Percentiles rank a stretch among this genome's conserved stretches.
phyloP scores from a whole-genome alignment of 306 rosid species.

The Vigna angularis region DNA sequence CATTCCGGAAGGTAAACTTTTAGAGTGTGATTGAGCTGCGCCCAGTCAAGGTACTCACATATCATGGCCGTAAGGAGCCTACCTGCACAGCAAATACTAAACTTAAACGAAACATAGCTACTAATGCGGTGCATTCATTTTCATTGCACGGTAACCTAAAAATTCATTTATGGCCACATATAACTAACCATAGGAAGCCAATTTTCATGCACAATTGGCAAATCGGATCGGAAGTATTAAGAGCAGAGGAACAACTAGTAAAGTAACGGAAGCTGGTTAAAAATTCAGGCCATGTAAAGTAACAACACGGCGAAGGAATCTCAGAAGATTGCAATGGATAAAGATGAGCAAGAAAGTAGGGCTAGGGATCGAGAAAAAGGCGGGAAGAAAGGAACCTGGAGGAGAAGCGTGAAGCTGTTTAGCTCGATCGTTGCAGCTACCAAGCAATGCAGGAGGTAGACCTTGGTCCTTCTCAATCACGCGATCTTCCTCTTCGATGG shows the following conservation, averaged over 20 bases:
- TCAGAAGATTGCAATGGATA: background rate
- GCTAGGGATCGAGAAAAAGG: conserved; percentile 3
- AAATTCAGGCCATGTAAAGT: background rate
- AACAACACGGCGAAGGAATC: background rate
- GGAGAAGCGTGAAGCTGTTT: conserved; percentile 98
- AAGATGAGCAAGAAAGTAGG: background rate
- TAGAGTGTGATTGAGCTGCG: conserved; percentile 88
- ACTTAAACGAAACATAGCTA: background rate
- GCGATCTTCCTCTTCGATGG: conserved; percentile 97
- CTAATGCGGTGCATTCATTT: background rate
- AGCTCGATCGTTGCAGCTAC: conserved; percentile 98
- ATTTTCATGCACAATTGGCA: background rate
- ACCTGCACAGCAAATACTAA: conserved; percentile 61
- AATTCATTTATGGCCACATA: background rate
- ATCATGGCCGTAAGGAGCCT: conserved; percentile 88
- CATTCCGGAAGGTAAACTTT: conserved; percentile 98
- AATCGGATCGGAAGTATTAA: background rate
- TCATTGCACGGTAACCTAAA: background rate
- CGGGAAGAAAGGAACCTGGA: conserved; percentile 58
- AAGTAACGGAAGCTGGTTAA: background rate
- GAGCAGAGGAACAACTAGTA: background rate
- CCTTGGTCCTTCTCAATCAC: conserved; percentile 91
- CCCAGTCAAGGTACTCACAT: conserved; percentile 98
- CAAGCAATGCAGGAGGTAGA: conserved; percentile 92
- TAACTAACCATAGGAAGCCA: background rate